Evolutionary conservation across 164 flowering plant species (phyloP), one percentile per base, ranked within the genome.

Genomic region (Platanus orientalis): DNA sequence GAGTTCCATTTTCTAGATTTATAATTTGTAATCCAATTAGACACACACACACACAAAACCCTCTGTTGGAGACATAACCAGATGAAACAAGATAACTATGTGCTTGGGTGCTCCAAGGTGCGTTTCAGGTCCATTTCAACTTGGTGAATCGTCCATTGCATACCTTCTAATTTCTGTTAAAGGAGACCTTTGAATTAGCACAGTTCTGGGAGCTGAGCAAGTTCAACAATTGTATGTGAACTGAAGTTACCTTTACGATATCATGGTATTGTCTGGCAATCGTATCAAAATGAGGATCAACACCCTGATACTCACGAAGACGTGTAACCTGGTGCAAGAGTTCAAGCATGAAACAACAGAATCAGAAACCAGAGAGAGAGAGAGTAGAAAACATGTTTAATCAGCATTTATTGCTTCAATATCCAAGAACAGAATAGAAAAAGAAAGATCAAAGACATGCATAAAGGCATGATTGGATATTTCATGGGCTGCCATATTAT

Each of bases 231-330:
- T 24, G 50, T 24, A 13, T 25, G 17, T 49, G 27, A 34, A 49
- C 47, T 13, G 20, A 44, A 50, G 23, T 76, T 69, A 86, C 98
- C 96, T 84, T 76, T 24, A 94, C 96, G 48, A 91, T 82, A 47
- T 94, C 98, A 56, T 91, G 97, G 75, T 94, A 94, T 70, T 94
- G 93, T 77, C 88, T 81, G 13, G 98, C 98, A 73, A 90, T 90
- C 25, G 70, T 67, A 67, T 94, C 97, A 54, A 94, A 94, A 69
- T 88, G 96, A 54, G 97, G 96, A 83, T 94, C 98, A 27, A 91
- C 96, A 51, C 97, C 98, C 84, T 90, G 98, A 59, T 90, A 94
- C 66, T 94, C 97, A 19, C 93, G 84, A 20, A 94, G 92, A 0
- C 96, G 88, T n/a, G 95, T 87, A 34, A 86, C 93, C 97, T 90